A percentile compares a stretch with the other conserved stretches of the same genome.
Conservation (phyloP, 305 asterid species). For the Striga hermonthica region DNA sequence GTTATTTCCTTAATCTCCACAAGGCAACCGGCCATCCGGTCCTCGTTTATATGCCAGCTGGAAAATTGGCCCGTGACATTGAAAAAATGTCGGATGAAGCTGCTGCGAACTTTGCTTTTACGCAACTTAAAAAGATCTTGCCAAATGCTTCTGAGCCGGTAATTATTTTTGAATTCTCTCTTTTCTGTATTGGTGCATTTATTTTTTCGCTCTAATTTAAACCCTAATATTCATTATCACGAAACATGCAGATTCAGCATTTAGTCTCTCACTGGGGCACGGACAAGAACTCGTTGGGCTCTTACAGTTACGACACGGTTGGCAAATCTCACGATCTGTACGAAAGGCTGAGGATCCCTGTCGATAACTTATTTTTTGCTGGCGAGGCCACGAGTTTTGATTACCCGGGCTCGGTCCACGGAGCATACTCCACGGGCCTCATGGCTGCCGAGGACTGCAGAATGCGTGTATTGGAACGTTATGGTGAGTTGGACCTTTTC, state of each 20-base stretch:
- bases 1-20: constrained; percentile 96
- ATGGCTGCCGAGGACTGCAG: constrained; percentile 98
- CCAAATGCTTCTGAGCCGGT: constrained; percentile 90
- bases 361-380: constrained; percentile 88
- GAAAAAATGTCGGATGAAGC: constrained; percentile 83
- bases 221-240: constrained; percentile 1
- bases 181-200: neutral
- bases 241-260: constrained; percentile 64
- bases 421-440: constrained; percentile 87
- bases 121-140: constrained; percentile 71
- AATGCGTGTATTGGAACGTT: constrained; percentile 90
- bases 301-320: constrained; percentile 85
- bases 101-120: constrained; percentile 80
- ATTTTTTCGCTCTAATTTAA: neutral
- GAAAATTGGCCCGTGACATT: constrained; percentile 86
- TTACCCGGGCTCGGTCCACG: constrained; percentile 91
- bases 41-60: constrained; percentile 99
- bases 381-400: constrained; percentile 92
- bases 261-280: constrained; percentile 96
- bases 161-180: constrained; percentile 21
- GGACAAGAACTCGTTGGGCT: constrained; percentile 69
- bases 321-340: constrained; percentile 83
- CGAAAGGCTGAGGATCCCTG: constrained; percentile 79
- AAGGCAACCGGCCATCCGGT: constrained; percentile 91
- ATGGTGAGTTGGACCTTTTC: constrained; percentile 79